These are phyloP conservation scores for Penicillium alfredii DNA, from an alignment of 495 filamentous ascomycete species.

Conservation along the genomic window DNA sequence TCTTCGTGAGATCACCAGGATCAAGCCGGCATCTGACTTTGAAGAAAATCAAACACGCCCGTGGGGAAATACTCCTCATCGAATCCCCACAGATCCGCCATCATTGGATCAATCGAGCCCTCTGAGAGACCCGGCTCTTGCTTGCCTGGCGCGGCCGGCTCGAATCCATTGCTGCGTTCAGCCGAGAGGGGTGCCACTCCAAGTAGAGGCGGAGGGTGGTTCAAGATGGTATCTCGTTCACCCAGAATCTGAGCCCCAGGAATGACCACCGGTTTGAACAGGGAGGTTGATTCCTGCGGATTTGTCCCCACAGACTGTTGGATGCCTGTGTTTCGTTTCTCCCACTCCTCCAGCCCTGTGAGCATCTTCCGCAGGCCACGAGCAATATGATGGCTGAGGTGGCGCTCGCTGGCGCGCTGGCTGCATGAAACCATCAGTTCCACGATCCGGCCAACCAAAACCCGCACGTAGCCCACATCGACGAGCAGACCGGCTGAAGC, in stretches of 20 bases:
- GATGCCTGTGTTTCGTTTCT: slow-evolving; percentile 30
- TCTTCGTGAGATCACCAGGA: too few relatives aligned
- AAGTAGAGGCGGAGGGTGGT: slow-evolving; percentile 35
- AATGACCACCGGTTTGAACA: slow-evolving; percentile 39
- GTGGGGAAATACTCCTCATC: slow-evolving; percentile 47
- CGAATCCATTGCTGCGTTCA: slow-evolving; percentile 37
- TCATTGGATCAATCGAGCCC: slow-evolving; percentile 43
- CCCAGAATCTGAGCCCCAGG: slow-evolving; percentile 37
- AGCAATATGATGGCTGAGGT: slow-evolving; percentile 50
- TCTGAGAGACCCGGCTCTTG: slow-evolving; percentile 35
- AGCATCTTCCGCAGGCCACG: slow-evolving; percentile 49
- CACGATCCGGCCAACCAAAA: slow-evolving; percentile 40
- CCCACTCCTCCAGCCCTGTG: slow-evolving; percentile 43
- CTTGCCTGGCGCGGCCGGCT: slow-evolving; percentile 19
- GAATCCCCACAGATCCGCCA: slow-evolving; percentile 44
- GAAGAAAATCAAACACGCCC: slow-evolving; percentile 45
- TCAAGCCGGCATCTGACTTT: slow-evolving; percentile 44
- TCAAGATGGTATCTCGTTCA: slow-evolving; percentile 37
- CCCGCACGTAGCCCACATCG: slow-evolving; percentile 39
- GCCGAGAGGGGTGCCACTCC: slow-evolving; percentile 43
- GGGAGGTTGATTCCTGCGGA: slow-evolving; percentile 23
- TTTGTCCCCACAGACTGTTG: slow-evolving; percentile 16
- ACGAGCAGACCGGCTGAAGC: slow-evolving; percentile 38
- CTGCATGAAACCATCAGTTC: slow-evolving; percentile 45
- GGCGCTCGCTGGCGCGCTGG: slow-evolving; percentile 45